Percentiles rank a stretch among this genome's conserved stretches.
phyloP scores from a whole-genome alignment of 768 basidiomycete species.

The Brasilioporus rufonigricans region DNA sequence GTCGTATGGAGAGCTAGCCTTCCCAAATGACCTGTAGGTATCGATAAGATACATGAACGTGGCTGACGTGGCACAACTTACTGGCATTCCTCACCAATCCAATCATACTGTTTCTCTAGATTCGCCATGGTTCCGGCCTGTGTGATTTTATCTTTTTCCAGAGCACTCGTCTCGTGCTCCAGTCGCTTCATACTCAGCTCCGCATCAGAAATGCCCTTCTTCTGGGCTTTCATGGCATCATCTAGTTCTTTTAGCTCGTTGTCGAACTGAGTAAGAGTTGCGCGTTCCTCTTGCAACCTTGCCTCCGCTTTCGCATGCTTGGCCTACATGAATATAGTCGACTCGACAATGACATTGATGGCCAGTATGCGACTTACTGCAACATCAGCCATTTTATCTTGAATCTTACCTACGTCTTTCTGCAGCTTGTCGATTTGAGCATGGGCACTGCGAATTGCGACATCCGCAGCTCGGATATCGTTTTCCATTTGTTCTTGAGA shows the following conservation, averaged over 20 bases:
- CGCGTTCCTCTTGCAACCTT: constrained; percentile 80
- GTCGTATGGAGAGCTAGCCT: constrained; percentile 77
- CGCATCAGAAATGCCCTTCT: constrained; percentile 61
- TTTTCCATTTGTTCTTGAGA: constrained; percentile 29
- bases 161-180: constrained; percentile 63
- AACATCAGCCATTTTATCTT: constrained; percentile 40
- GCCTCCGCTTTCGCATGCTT: constrained; percentile 63
- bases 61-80: constrained; percentile 39
- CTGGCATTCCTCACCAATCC: constrained; percentile 90
- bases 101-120: constrained; percentile 80
- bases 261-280: constrained; percentile 85
- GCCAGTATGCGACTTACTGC: constrained; percentile 15
- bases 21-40: constrained; percentile 71
- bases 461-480: constrained; percentile 28
- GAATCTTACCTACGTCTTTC: constrained; percentile 61
- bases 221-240: constrained; percentile 77
- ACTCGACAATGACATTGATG: not conserved
- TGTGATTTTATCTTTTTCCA: constrained; percentile 63
- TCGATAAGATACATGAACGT: not conserved
- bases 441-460: constrained; percentile 30
- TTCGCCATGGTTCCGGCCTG: constrained; percentile 51
- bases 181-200: constrained; percentile 64
- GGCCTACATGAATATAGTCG: constrained; percentile 34
- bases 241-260: constrained; percentile 85
- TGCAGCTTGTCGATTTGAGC: constrained; percentile 51